phyloP scores from a whole-genome alignment of 208 protist species.

The Leptomonas seymouri region DNA sequence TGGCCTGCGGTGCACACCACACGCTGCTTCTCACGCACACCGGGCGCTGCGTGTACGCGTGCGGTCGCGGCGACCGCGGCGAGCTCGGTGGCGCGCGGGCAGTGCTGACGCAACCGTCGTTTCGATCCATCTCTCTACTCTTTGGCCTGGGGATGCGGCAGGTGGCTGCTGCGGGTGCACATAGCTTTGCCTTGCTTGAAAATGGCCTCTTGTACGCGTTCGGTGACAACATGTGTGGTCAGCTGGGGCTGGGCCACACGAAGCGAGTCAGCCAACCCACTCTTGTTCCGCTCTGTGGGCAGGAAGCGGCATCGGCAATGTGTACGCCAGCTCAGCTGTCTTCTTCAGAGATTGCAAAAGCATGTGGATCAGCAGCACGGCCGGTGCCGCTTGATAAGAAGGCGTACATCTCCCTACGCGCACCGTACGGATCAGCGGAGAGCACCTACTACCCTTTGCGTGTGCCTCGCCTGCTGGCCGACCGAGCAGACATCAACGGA shows the following conservation, averaged over 20 bases:
- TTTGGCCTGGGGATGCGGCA: constrained; percentile 72
- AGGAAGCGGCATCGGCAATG: not conserved
- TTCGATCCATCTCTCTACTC: constrained; percentile 70
- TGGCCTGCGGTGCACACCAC: constrained; percentile 72
- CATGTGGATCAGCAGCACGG: not conserved
- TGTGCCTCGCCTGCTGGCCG: constrained; percentile 60
- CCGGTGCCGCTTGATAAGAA: constrained; percentile 50
- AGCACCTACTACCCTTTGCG: constrained; percentile 73
- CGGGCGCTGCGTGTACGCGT: constrained; percentile 60
- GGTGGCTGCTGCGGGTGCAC: constrained; percentile 63
- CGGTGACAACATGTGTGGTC: constrained; percentile 80
- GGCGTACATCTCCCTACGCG: constrained; percentile 52
- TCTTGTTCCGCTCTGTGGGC: constrained; percentile 9
- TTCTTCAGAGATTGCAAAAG: not conserved
- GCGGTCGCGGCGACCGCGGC: constrained; percentile 67
- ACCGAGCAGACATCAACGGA: constrained; percentile 26
- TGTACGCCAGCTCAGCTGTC: not conserved
- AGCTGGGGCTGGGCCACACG: constrained; percentile 77
- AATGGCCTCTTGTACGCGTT: constrained; percentile 80
- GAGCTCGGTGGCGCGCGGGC: constrained; percentile 61
- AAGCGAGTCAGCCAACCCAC: constrained; percentile 27
- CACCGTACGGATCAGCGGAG: constrained; percentile 63
- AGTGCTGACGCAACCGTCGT: constrained; percentile 58
- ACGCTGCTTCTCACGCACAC: constrained; percentile 66
- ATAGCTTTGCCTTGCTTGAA: constrained; percentile 80